These are phyloP conservation scores for Pseudopithomyces maydicus DNA, from an alignment of 2,329 filamentous ascomycete genomes.

Conservation along the genomic window DNA sequence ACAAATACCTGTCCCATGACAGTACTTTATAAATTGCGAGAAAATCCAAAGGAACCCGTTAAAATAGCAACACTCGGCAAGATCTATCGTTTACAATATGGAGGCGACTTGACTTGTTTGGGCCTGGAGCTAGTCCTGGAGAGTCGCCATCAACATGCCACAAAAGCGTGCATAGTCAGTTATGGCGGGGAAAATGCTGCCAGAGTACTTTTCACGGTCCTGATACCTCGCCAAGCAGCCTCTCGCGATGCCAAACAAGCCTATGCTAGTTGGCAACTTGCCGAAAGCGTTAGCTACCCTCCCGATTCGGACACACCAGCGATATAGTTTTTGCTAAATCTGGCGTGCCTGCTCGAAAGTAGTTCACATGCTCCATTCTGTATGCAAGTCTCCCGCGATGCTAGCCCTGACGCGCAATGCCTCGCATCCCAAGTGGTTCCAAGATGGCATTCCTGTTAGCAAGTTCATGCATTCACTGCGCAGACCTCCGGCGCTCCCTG, in stretches of 20 bases:
- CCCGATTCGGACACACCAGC: not conserved
- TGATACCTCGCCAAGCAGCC: constrained; percentile 13
- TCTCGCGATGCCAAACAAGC: constrained; percentile 13
- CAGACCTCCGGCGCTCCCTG: not conserved
- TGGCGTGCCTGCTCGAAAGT: not conserved
- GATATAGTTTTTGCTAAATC: not conserved
- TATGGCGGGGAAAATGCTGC: constrained; percentile 21
- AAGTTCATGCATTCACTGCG: not conserved
- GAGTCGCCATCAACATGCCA: constrained; percentile 15
- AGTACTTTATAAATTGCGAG: constrained; percentile 27
- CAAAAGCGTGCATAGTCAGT: constrained; percentile 20
- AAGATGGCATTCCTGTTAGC: not conserved
- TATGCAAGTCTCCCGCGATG: not conserved
- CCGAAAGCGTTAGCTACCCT: constrained; percentile 16
- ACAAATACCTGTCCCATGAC: constrained; percentile 4
- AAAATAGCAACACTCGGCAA: constrained; percentile 19
- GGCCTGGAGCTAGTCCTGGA: constrained; percentile 14
- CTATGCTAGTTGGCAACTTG: constrained; percentile 19
- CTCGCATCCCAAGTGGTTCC: too few species aligned
- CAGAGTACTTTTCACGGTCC: constrained; percentile 9
- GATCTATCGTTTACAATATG: constrained; percentile 10
- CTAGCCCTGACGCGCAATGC: too few species aligned
- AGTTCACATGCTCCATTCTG: not conserved
- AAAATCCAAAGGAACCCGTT: constrained; percentile 6
- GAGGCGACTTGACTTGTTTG: constrained; percentile 8